Base-by-base conservation (phyloP, 768 basidiomycete genomes). In the Harrya chromipes region DNA sequence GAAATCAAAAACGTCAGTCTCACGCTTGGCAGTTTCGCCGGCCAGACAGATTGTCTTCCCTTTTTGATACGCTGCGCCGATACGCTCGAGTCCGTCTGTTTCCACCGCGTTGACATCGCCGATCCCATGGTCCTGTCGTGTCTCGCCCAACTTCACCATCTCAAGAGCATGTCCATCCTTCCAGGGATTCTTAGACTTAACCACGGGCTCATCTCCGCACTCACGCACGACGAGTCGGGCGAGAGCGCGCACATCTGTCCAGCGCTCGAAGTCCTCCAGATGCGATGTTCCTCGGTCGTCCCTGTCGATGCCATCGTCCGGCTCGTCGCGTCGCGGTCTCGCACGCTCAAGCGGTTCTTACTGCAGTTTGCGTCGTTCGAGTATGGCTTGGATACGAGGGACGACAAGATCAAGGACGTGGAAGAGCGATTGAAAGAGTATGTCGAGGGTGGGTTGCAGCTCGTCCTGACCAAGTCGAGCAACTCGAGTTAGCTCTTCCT, bases 111-210 rank as follows among this genome's bases (percentile, higher is more conserved):
- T 16, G 60, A 69, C 40, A 50, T 67, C 2, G 16, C 54, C 0
- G 67, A 67, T 26, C 12, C 34, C 2, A 39, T 41, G 4, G 21
- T 69, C 3, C 1, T 67, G 16, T 40, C 54, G 6, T 66, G 65
- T 26, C 50, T 66, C 19, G 41, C 38, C 1, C 65, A 54, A 7
- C 54, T 67, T 11, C 47, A 26, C 24, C 54, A 31, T 5, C 19
- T 66, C 3, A 59, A 49, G 50, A 46, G 42, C 34, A 10, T 69
- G 40, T 34, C 47, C 11, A 58, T 56, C 31, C 47, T 69, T 2
- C 65, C 65, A 4, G 60, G 67, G 12, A 39, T 60, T n/a, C 53
- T 69, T 5, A 52, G 65, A n/a, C 62, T 67, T 34, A 67, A 69
- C 34, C 65, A 69, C 13, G 63, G 61, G 13, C 60, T 67, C 39